Evolutionary conservation across 345 rosid species (phyloP).

Genomic region (Moricandia moricandioides): DNA sequence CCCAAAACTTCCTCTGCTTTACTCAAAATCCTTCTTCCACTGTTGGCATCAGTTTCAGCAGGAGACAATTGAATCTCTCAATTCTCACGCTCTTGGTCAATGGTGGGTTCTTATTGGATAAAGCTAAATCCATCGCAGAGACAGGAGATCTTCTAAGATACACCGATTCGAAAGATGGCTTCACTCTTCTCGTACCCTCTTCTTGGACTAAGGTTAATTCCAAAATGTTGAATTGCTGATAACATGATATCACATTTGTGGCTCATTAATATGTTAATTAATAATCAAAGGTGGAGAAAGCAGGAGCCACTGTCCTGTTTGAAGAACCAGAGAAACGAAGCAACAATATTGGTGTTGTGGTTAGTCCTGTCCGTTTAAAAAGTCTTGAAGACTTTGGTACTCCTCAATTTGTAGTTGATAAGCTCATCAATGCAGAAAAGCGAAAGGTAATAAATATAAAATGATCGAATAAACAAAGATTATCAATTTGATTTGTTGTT

Average conservation of each 20-base stretch:
- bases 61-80: slow-evolving; percentile 57
- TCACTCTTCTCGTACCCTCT: slow-evolving; percentile 76
- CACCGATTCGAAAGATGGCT: slow-evolving; percentile 65
- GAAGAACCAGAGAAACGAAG: slow-evolving; percentile 63
- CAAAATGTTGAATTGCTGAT: background rate
- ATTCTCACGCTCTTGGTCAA: slow-evolving; percentile 45
- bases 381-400: slow-evolving; percentile 72
- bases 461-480: background rate
- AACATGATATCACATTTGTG: background rate
- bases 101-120: slow-evolving; percentile 42
- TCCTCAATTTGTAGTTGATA: slow-evolving; percentile 80
- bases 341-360: slow-evolving; percentile 84
- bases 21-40: slow-evolving; percentile 5
- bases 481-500: background rate
- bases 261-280: background rate
- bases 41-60: slow-evolving; percentile 31
- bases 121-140: slow-evolving; percentile 35
- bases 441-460: slow-evolving; percentile 49
- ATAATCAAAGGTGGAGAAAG: slow-evolving; percentile 66
- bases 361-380: slow-evolving; percentile 73
- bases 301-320: slow-evolving; percentile 81
- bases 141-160: slow-evolving; percentile 47
- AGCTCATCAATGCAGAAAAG: slow-evolving; percentile 83
- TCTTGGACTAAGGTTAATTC: slow-evolving; percentile 67
- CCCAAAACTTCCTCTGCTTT: slow-evolving; percentile 5